Percentiles rank a stretch among this genome's conserved stretches.
Conservation (phyloP, 768 basidiomycete species). For the Pleurotus tuoliensis region DNA sequence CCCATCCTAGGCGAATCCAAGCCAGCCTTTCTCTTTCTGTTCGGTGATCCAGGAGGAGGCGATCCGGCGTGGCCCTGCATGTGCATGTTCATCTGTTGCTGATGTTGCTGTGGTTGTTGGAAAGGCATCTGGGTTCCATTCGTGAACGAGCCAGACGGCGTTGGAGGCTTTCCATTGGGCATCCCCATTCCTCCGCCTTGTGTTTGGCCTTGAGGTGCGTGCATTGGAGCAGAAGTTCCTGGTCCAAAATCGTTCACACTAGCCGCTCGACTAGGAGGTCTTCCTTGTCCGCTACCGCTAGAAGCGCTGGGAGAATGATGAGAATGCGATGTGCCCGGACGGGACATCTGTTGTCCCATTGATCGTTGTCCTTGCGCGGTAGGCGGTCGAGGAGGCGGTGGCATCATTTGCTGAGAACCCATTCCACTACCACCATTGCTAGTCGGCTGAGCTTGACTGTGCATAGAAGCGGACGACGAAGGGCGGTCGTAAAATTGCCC, state of each 20-base stretch:
- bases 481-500: slow-evolving; percentile 8
- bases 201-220: background rate
- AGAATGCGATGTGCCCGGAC: slow-evolving; percentile 26
- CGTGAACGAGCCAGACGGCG: background rate
- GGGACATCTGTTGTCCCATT: slow-evolving; percentile 12
- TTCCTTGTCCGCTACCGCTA: slow-evolving; percentile 6
- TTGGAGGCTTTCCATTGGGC: background rate
- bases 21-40: slow-evolving; percentile 1
- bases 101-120: slow-evolving; percentile 7
- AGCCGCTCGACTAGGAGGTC: slow-evolving; percentile 3
- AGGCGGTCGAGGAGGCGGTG: slow-evolving; percentile 8
- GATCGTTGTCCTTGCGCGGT: slow-evolving; percentile 9
- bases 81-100: background rate
- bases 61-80: slow-evolving; percentile 15
- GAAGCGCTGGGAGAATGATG: slow-evolving; percentile 28
- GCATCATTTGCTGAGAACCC: slow-evolving; percentile 5
- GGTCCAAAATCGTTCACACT: slow-evolving; percentile 1
- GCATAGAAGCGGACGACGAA: slow-evolving; percentile 8
- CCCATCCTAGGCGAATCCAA: slow-evolving; percentile 10
- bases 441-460: background rate
- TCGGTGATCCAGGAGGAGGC: slow-evolving; percentile 10
- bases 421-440: background rate
- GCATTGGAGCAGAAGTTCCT: background rate
- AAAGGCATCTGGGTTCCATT: slow-evolving; percentile 6
- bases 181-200: background rate